Conservation (phyloP, 2,329 filamentous ascomycete genomes). For the Cercospora citrullina region DNA sequence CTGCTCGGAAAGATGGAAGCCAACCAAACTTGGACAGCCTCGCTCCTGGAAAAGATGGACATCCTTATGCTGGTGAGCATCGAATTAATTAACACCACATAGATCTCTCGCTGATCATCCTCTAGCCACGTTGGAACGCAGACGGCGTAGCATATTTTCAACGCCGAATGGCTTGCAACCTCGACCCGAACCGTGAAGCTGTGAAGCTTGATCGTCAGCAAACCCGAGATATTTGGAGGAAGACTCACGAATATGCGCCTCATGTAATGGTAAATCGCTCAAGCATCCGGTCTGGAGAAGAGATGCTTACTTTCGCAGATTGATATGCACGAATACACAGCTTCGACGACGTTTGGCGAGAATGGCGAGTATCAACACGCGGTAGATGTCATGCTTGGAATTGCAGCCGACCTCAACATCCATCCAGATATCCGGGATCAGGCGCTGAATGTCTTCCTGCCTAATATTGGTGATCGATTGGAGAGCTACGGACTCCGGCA, state of each 20-base stretch:
- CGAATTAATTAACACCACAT: background rate
- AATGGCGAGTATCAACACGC: slow-evolving; percentile 38
- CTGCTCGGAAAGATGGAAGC: slow-evolving; percentile 40
- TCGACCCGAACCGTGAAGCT: slow-evolving; percentile 43
- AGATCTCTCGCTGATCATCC: background rate
- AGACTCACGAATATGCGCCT: slow-evolving; percentile 36
- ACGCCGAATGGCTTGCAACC: slow-evolving; percentile 39
- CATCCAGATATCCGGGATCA: slow-evolving; percentile 33
- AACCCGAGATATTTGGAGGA: slow-evolving; percentile 39
- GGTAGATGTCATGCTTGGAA: slow-evolving; percentile 32
- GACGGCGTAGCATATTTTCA: slow-evolving; percentile 43
- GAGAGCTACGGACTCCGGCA: slow-evolving; percentile 36
- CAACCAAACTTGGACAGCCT: slow-evolving; percentile 37
- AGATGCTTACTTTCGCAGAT: slow-evolving; percentile 16
- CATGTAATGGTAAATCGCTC: slow-evolving; percentile 31
- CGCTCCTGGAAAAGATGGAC: slow-evolving; percentile 39
- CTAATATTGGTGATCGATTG: slow-evolving; percentile 32
- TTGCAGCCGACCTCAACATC: slow-evolving; percentile 37
- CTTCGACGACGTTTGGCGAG: slow-evolving; percentile 31
- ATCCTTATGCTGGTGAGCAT: slow-evolving; percentile 34
- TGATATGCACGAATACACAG: slow-evolving; percentile 42
- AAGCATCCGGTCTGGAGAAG: too few relatives aligned
- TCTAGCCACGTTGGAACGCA: slow-evolving; percentile 40
- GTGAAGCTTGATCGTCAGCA: slow-evolving; percentile 41
- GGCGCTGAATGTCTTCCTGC: slow-evolving; percentile 37